Conservation (phyloP, 2,329 filamentous ascomycete genomes). For the Zymoseptoria ardabiliae region DNA sequence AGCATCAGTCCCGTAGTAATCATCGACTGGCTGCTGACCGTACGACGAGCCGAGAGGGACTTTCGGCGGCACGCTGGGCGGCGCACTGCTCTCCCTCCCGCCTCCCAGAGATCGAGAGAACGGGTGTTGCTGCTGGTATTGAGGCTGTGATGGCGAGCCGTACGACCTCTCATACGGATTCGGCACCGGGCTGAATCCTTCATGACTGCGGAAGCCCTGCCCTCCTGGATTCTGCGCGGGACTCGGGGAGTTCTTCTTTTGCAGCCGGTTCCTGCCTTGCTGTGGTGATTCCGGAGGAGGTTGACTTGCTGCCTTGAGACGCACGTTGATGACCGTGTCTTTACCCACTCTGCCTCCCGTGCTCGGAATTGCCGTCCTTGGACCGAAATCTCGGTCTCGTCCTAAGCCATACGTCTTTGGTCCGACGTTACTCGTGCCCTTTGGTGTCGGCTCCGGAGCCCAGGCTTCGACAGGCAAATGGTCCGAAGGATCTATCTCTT, state of each 20-base stretch:
- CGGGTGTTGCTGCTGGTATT: conserved; percentile 36
- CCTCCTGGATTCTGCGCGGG: background rate
- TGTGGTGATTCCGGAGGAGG: conserved; percentile 27
- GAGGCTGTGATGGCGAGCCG: background rate
- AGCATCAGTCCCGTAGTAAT: conserved; percentile 43
- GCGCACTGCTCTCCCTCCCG: conserved; percentile 18
- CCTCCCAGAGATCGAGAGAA: conserved; percentile 32
- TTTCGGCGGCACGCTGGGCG: conserved; percentile 15
- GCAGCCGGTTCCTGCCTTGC: conserved; percentile 52
- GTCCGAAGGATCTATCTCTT: conserved; percentile 72
- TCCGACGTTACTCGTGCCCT: conserved; percentile 29
- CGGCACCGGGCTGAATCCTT: conserved; percentile 35
- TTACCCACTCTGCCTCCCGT: conserved; percentile 18
- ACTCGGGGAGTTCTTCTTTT: conserved; percentile 47
- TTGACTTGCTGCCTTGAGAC: conserved; percentile 26
- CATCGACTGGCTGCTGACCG: conserved; percentile 14
- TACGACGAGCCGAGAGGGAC: conserved; percentile 8
- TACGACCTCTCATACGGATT: conserved; percentile 40
- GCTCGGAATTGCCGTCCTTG: conserved; percentile 17
- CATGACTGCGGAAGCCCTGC: conserved; percentile 29
- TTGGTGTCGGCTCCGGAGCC: conserved; percentile 68
- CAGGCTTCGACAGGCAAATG: conserved; percentile 70
- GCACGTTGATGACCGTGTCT: conserved; percentile 29
- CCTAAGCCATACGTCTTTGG: conserved; percentile 30
- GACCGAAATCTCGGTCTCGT: conserved; percentile 29